A percentile compares a stretch with the other conserved stretches of the same genome.
Evolutionary conservation across 352 stramenopile genomes (phyloP).

Genomic region (Pythium dissotocum): DNA sequence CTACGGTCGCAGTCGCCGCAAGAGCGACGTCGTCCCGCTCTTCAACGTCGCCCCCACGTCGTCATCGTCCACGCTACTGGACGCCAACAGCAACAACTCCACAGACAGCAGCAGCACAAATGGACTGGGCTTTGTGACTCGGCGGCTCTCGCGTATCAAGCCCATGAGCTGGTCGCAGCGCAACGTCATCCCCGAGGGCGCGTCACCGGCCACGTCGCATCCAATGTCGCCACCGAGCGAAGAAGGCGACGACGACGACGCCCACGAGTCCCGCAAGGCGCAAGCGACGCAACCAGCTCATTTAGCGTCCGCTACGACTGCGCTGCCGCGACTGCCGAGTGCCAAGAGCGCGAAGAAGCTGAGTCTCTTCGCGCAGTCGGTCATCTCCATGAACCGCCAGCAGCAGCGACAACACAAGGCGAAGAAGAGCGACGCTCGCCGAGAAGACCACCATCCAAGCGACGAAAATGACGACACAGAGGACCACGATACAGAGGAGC

Average conservation of each 20-base stretch:
- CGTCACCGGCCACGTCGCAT: background rate
- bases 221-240: background rate
- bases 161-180: slow-evolving; percentile 12
- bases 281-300: background rate
- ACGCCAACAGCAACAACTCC: background rate
- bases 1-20: slow-evolving; percentile 8
- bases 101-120: background rate
- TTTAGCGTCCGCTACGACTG: background rate
- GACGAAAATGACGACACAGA: background rate
- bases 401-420: background rate
- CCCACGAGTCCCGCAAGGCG: background rate
- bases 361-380: slow-evolving; percentile 8
- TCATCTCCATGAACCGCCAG: slow-evolving; percentile 20
- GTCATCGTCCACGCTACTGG: background rate
- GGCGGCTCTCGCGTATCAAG: slow-evolving; percentile 8
- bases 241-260: background rate
- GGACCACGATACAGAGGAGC: background rate
- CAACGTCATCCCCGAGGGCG: slow-evolving; percentile 5
- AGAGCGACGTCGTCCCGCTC: slow-evolving; percentile 24
- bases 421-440: background rate
- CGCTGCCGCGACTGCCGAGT: slow-evolving; percentile 1
- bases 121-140: background rate
- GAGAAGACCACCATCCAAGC: background rate
- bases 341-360: background rate
- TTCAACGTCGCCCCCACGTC: background rate